A percentile compares a stretch with the other conserved stretches of the same genome.
phyloP scores from a whole-genome alignment of 345 rosid species.

The Carallia brachiata region DNA sequence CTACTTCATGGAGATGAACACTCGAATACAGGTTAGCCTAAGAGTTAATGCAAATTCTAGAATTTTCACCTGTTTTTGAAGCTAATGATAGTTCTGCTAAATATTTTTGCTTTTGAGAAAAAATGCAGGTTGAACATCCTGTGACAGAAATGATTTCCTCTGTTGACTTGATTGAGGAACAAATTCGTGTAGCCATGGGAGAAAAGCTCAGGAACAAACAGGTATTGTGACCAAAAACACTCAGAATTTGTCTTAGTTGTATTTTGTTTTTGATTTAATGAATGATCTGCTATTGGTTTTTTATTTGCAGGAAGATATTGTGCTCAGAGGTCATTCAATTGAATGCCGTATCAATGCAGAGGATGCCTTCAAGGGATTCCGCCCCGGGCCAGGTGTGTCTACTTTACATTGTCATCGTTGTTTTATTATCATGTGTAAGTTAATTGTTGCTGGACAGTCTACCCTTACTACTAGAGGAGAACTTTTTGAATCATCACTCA shows the following conservation, averaged over 20 bases:
- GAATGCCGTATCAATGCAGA: slow-evolving; percentile 99
- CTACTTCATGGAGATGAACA: slow-evolving; percentile 99
- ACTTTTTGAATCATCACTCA: neutral
- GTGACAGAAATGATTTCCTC: slow-evolving; percentile 98
- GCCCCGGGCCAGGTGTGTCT: slow-evolving; percentile 89
- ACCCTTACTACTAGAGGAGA: neutral
- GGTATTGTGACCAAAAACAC: slow-evolving; percentile 38
- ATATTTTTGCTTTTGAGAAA: slow-evolving; percentile 7
- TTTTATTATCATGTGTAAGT: no score
- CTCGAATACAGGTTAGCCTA: slow-evolving; percentile 85
- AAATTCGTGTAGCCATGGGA: slow-evolving; percentile 97
- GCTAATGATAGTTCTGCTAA: slow-evolving; percentile 11
- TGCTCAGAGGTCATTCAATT: slow-evolving; percentile 95
- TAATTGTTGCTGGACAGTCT: no score
- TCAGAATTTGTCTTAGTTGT: neutral
- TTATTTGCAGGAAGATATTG: slow-evolving; percentile 74
- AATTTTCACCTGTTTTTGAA: neutral
- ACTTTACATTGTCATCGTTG: neutral
- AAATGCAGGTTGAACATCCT: slow-evolving; percentile 90
- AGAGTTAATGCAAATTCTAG: neutral
- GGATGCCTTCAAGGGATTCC: slow-evolving; percentile 93
- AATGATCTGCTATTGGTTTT: slow-evolving; percentile 1
- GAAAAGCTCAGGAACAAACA: slow-evolving; percentile 82
- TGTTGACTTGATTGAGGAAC: slow-evolving; percentile 96
- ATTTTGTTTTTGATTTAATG: neutral